Percentiles rank a stretch among this genome's conserved stretches.
These are phyloP conservation scores for Fusarium xyrophilum DNA, from an alignment of 2,329 filamentous ascomycete genomes.

Conservation along the genomic window DNA sequence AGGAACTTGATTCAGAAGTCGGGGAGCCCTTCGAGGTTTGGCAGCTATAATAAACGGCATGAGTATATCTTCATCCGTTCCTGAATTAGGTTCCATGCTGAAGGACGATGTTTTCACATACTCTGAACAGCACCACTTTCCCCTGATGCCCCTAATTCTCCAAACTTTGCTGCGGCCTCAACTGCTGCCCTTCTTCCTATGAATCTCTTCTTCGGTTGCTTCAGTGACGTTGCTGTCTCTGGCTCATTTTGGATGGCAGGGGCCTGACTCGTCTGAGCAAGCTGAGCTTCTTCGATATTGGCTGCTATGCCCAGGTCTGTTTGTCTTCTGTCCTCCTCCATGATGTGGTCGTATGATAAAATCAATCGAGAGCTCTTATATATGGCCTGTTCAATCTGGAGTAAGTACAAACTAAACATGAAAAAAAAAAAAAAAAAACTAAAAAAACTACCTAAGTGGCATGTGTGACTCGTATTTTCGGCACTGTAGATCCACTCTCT, in stretches of 20 bases:
- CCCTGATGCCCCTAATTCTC: slow-evolving; percentile 33
- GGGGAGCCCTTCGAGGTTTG: slow-evolving; percentile 73
- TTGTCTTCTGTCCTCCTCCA: slow-evolving; percentile 78
- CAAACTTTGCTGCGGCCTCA: slow-evolving; percentile 61
- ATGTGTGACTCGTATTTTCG: slow-evolving; percentile 19
- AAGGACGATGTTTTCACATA: slow-evolving; percentile 46
- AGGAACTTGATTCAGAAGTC: slow-evolving; percentile 91
- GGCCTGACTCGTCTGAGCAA: slow-evolving; percentile 43
- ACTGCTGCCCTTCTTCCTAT: slow-evolving; percentile 81
- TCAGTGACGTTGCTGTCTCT: slow-evolving; percentile 54
- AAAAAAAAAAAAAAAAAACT: no score
- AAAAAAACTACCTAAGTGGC: no score
- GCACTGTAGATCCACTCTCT: slow-evolving; percentile 38
- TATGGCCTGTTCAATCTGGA: not conserved
- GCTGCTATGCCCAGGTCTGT: slow-evolving; percentile 74
- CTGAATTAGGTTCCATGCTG: not conserved
- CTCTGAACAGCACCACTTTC: slow-evolving; percentile 55
- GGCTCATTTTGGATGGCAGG: slow-evolving; percentile 24
- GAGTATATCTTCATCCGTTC: slow-evolving; percentile 14
- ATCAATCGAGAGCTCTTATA: not conserved
- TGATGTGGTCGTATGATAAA: slow-evolving; percentile 43
- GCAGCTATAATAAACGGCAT: slow-evolving; percentile 60
- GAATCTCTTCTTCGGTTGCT: slow-evolving; percentile 89
- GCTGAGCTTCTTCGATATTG: slow-evolving; percentile 63
- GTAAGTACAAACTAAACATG: not conserved